These are phyloP conservation scores for Spergularia bocconei DNA, from an alignment of 148 eudicot species.

Conservation along the genomic window DNA sequence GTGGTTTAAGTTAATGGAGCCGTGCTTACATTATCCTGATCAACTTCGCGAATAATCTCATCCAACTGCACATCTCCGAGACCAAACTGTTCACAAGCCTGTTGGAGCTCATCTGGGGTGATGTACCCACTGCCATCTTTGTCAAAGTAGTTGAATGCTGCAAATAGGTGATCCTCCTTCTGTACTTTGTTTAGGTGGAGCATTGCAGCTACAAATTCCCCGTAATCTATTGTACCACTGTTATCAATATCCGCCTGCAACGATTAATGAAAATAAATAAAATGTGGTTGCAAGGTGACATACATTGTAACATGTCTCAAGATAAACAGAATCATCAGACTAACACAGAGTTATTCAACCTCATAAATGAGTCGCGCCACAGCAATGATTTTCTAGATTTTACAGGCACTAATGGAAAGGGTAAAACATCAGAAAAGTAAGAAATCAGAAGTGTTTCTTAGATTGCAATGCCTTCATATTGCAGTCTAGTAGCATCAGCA, in stretches of 20 bases:
- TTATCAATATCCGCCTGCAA: conserved; percentile 66
- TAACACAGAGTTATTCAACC: not conserved
- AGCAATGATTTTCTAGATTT: not conserved
- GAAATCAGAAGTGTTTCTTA: too few relatives aligned
- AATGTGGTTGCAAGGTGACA: not conserved
- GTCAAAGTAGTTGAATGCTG: conserved; percentile 58
- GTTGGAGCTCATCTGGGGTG: conserved; percentile 55
- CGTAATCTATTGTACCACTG: conserved; percentile 63
- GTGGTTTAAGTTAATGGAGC: too few relatives aligned
- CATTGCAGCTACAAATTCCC: conserved; percentile 67
- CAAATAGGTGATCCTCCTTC: conserved; percentile 56
- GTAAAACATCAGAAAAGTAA: too few relatives aligned
- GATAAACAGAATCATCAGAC: not conserved
- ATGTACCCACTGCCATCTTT: conserved; percentile 69
- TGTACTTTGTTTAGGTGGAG: conserved; percentile 59
- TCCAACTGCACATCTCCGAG: conserved; percentile 42
- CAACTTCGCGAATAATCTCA: conserved; percentile 55
- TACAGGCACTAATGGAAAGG: too few relatives aligned
- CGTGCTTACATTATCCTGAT: conserved; percentile 54
- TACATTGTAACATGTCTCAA: not conserved
- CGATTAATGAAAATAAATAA: not conserved
- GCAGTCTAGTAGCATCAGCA: too few relatives aligned
- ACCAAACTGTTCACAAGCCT: conserved; percentile 58
- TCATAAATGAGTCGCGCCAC: not conserved
- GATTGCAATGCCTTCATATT: too few relatives aligned